A percentile compares a stretch with the other conserved stretches of the same genome.
Evolutionary conservation across 257 asterid genomes (phyloP).

Genomic region (Solanum pennellii): DNA sequence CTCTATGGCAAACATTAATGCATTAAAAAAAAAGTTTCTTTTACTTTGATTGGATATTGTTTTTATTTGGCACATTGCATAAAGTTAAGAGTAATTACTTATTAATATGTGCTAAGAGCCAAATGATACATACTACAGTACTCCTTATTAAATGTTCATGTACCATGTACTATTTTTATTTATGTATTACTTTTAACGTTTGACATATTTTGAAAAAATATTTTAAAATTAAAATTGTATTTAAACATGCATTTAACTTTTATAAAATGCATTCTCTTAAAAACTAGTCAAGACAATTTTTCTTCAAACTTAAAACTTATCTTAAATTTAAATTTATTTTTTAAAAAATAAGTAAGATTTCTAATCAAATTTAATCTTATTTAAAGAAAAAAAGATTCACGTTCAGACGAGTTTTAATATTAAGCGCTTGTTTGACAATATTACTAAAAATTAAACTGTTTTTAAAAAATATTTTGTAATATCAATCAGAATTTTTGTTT

Average conservation of each 20-base stretch:
- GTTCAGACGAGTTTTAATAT: too few species aligned
- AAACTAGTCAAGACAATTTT: not conserved
- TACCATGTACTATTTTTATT: not conserved
- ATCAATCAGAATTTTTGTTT: too few species aligned
- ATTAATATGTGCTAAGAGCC: not conserved
- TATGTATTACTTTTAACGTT: not conserved
- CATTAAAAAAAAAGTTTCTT: not conserved
- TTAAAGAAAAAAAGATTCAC: not conserved
- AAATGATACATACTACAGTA: not conserved
- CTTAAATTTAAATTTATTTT: too few species aligned
- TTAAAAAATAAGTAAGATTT: not conserved
- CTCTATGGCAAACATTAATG: not conserved
- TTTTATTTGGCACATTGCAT: not conserved
- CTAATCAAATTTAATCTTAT: too few species aligned
- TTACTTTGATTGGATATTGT: not conserved
- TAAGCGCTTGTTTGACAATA: not conserved
- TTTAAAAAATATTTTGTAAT: too few species aligned
- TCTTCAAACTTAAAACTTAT: not conserved
- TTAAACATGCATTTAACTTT: too few species aligned
- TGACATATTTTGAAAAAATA: not conserved
- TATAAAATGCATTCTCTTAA: not conserved
- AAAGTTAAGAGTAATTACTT: not conserved
- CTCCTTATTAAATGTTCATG: not conserved
- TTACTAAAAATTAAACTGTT: too few species aligned
- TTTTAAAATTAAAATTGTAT: too few species aligned